Base-by-base conservation (phyloP, 805 yeast genomes). In the Nakazawaea wickerhamii region DNA sequence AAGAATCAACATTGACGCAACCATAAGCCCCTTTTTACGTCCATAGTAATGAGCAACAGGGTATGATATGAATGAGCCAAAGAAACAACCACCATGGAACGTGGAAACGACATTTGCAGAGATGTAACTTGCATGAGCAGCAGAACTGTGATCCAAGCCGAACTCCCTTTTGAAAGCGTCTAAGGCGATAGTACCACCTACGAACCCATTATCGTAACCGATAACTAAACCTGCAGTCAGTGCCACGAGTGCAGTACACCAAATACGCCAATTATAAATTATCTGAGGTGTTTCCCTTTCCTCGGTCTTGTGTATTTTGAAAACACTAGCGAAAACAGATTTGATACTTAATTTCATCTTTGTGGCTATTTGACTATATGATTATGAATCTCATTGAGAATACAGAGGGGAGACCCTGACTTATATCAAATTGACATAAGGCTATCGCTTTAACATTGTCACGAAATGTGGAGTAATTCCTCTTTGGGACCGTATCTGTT, bases 141-240 rank as follows among this genome's bases (percentile, higher is more conserved):
- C 25, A 4, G 67, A 43, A 53, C 55, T 55, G 5, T 52, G 42
- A 40, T 57, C 65, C 30, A 72, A 49, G n/a, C 68, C 71, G 51
- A 75, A 75, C 49, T 71, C 76, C 3, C 48, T 41, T 42, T 59
- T 52, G 53, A 75, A 75, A 4, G 75, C 67, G 6, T 54, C 57
- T 33, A 75, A 55, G 1, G 72, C 57, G 13, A 72, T 66, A 4
- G 77, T 70, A n/a, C 76, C 73, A n/a, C 79, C 80, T 37, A 74
- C 70, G 53, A 72, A 74, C 6, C 78, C 78, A 31, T 76, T 69
- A 51, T 75, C 81, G 52, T 75, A 75, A 9, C 80, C 80, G 40
- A 74, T 70, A 44, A 71, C 65, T 19, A 70, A 58, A 8, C 79
- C 75, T 7, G 74, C 78, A 27, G 68, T 59, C 1, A 73, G 66